Conservation (phyloP, 164 flowering plant genomes). For the Chimonanthus praecox region DNA sequence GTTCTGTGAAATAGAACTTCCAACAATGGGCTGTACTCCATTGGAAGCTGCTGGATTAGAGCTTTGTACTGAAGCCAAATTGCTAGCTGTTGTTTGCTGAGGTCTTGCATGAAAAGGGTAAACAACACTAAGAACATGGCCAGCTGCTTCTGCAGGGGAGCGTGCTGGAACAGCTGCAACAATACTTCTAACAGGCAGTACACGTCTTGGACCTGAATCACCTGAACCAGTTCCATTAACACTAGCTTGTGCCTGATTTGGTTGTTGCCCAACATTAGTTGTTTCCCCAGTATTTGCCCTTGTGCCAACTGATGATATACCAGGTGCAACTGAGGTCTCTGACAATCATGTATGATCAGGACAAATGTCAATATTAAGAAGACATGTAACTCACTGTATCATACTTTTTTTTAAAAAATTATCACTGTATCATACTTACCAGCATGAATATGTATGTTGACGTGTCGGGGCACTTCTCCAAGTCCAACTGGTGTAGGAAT, state of each 20-base stretch:
- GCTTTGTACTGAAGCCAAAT: conserved; percentile 14
- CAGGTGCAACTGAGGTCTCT: conserved; percentile 49
- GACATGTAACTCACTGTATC: not conserved
- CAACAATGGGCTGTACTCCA: conserved; percentile 24
- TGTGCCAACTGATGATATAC: conserved; percentile 45
- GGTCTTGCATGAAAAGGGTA: conserved; percentile 21
- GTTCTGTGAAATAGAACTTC: conserved; percentile 30
- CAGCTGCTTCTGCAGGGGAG: conserved; percentile 17
- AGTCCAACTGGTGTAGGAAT: conserved; percentile 46
- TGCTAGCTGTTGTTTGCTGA: conserved; percentile 11
- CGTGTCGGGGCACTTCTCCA: conserved; percentile 63
- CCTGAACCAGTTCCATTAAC: conserved; percentile 17
- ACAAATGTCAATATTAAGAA: not conserved
- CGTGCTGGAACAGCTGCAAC: conserved; percentile 25
- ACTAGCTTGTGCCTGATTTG: conserved; percentile 8
- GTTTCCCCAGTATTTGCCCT: conserved; percentile 33
- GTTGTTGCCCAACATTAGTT: conserved; percentile 9
- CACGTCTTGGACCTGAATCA: conserved; percentile 13
- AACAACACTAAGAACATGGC: conserved; percentile 16
- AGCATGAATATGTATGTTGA: conserved; percentile 92
- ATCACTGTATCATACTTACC: conserved; percentile 34
- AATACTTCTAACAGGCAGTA: conserved; percentile 22
- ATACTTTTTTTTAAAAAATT: not conserved
- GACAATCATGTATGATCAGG: conserved; percentile 7
- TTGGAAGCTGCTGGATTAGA: conserved; percentile 23